Evolutionary conservation across 1,284 basidiomycete species (phyloP).

Genomic region (Phellopilus nigrolimitatus): DNA sequence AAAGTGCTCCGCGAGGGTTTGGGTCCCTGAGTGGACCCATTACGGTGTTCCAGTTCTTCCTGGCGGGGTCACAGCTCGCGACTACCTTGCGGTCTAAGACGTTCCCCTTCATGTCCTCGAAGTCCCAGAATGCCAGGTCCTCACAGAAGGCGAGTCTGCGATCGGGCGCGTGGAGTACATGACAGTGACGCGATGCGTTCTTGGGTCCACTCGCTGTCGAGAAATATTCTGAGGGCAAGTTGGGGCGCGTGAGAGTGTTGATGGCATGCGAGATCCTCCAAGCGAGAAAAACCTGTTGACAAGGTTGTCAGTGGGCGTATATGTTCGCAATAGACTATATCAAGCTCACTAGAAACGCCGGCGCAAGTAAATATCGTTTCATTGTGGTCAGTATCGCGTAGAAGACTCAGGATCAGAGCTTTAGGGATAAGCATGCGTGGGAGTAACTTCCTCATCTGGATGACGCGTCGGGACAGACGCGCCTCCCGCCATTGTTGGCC

Average conservation of each 20-base stretch:
- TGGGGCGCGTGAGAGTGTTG: conserved; percentile 6
- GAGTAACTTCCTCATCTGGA: background rate
- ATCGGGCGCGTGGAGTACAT: background rate
- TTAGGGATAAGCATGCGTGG: background rate
- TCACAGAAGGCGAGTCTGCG: conserved; percentile 51
- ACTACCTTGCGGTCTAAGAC: conserved; percentile 40
- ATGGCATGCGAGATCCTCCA: conserved; percentile 7
- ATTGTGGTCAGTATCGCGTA: background rate
- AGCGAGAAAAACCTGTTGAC: conserved; percentile 7
- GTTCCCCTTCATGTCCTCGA: conserved; percentile 31
- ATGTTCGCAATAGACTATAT: background rate
- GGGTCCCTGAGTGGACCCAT: conserved; percentile 57
- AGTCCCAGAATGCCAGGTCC: conserved; percentile 59
- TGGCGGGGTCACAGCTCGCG: conserved; percentile 49
- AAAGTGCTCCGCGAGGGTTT: conserved; percentile 44
- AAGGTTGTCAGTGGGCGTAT: background rate
- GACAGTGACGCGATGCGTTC: conserved; percentile 1
- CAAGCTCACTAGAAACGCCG: conserved; percentile 8
- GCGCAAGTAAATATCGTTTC: conserved; percentile 5
- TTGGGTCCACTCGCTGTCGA: conserved; percentile 1
- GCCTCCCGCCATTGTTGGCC: background rate
- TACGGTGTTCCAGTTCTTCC: conserved; percentile 59
- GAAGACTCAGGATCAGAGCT: background rate
- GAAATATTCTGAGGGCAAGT: conserved; percentile 14
- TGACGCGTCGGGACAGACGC: background rate